Evolutionary conservation across 2,329 filamentous ascomycete genomes (phyloP), one percentile per base, ranked within the genome.

Genomic region (Rasamsonia emersonii): DNA sequence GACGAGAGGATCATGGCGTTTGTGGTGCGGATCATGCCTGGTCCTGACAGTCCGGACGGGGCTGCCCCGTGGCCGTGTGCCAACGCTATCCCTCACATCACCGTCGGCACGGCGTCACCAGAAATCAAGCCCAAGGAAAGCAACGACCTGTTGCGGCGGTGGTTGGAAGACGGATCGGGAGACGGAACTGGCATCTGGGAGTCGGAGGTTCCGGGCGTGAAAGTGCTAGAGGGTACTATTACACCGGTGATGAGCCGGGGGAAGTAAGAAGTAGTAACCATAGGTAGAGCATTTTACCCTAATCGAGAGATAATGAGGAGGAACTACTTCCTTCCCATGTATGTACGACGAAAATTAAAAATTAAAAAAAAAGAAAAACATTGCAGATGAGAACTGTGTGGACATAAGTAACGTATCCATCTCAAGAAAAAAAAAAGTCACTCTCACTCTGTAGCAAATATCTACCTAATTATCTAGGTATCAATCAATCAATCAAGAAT

Each of bases 51-150:
- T 35, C 61, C 71, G 9, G 61, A 46, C 30, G 34, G 43, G 58
- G 61, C 47, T 30, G 36, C 44, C 58, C 39, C 64, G 28, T 84
- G 79, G 76, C 67, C 77, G 34, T 89, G 79, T 39, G 72, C 75
- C 25, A 98, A 98, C 51, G 61, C 69, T 9, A 70, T 93, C 18
- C 77, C 88, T 8, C 91, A 98, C 54, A 75, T 98, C 38, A 98
- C 91, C 0, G 70, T 96, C 5, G 91, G 91, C 13, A 98, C 91
- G 1, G 75, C 77, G 7, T 73, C 78, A 43, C 59, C 68, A 28
- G 58, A 68, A 5, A 75, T 96, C 49, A 96, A 95, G 64, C 89
- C 91, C 0, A 88, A 83, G 59, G 89, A 98, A 66, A 93, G 88
- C 62, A 98, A 98, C 52, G 79, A 85, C 37, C 47, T 98, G 50